phyloP scores from a whole-genome alignment of 2,329 filamentous ascomycete genomes.

The Spiromastix sp. region DNA sequence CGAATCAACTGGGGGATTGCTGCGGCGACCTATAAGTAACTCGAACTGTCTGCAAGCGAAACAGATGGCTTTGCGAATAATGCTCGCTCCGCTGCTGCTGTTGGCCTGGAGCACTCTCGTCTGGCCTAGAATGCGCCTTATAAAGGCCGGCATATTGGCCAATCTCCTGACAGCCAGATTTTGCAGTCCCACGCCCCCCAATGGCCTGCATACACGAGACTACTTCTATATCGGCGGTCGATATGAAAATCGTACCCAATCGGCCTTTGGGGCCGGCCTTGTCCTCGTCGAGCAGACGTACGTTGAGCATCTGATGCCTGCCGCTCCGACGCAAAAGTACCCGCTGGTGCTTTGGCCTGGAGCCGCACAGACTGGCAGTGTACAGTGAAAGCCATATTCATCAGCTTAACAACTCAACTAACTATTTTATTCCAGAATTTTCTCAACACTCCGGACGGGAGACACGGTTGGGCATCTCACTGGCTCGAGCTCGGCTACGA shows the following conservation, averaged over 20 bases:
- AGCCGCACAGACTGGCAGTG: conserved; percentile 22
- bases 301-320: conserved; percentile 23
- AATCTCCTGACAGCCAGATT: too few species aligned
- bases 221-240: conserved; percentile 23
- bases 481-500: conserved; percentile 37
- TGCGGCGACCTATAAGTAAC: too few species aligned
- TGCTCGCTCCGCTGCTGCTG: too few species aligned
- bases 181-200: too few species aligned
- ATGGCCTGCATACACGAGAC: background rate
- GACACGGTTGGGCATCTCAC: conserved; percentile 38
- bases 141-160: too few species aligned
- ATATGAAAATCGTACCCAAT: conserved; percentile 12
- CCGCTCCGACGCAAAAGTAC: conserved; percentile 13
- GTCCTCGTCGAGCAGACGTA: conserved; percentile 24
- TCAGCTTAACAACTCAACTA: background rate
- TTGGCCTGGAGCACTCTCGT: too few species aligned
- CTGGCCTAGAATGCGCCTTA: too few species aligned
- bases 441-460: conserved; percentile 39
- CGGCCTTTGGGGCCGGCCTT: conserved; percentile 9
- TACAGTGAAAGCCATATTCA: conserved; percentile 7
- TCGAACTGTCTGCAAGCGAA: too few species aligned
- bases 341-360: conserved; percentile 26
- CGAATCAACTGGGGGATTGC: too few species aligned
- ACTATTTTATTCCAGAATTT: conserved; percentile 22
- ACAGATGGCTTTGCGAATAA: too few species aligned